Evolutionary conservation across 129 eudicot species (phyloP).

Genomic region (Lactuca sativa): DNA sequence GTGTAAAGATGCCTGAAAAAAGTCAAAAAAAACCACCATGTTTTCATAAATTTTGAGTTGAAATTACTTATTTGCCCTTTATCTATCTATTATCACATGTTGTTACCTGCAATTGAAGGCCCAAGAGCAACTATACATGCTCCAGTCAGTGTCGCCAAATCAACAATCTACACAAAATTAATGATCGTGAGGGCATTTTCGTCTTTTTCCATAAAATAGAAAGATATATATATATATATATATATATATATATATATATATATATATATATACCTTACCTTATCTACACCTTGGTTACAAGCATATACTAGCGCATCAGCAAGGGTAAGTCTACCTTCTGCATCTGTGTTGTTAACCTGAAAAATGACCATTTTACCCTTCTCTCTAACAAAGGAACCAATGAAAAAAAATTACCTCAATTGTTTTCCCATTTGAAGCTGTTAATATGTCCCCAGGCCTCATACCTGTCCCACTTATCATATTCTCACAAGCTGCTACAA

Average conservation of each 20-base stretch:
- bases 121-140: constrained; percentile 98
- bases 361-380: constrained; percentile 7
- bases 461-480: constrained; percentile 98
- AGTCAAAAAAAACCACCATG: neutral
- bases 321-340: constrained; percentile 98
- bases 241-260: neutral
- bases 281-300: constrained; percentile 96
- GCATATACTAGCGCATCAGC: constrained; percentile 99
- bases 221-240: neutral
- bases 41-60: neutral
- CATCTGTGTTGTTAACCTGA: constrained; percentile 99
- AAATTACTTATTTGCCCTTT: neutral
- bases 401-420: constrained; percentile 63
- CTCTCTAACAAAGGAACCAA: neutral
- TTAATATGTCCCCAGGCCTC: constrained; percentile 96
- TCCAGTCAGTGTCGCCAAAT: constrained; percentile 94
- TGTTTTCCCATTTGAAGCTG: constrained; percentile 99
- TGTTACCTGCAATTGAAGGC: constrained; percentile 89
- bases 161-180: constrained; percentile 67
- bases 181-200: no score
- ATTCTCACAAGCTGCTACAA: constrained; percentile 98
- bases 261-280: constrained; percentile 45
- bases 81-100: no score
- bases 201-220: neutral
- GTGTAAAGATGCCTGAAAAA: constrained; percentile 75